Percentiles rank a stretch among this genome's conserved stretches.
phyloP scores from a whole-genome alignment of 108 stramenopile genomes.

The Mediolabrus comicus region DNA sequence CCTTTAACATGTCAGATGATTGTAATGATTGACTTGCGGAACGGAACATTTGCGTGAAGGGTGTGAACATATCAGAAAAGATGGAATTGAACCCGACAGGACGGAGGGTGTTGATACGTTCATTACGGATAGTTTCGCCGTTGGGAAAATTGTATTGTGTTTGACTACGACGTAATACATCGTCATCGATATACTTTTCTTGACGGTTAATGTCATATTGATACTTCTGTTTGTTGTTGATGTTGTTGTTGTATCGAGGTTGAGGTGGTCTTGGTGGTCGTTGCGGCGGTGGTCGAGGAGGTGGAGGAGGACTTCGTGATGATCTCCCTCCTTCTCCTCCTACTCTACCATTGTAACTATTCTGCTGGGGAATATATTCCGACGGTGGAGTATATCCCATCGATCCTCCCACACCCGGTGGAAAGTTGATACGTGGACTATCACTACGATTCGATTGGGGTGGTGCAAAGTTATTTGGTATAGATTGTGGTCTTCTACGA shows the following conservation, averaged over 20 bases:
- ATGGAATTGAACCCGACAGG: background rate
- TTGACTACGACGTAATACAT: background rate
- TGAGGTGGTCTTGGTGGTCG: background rate
- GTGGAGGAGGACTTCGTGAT: no score
- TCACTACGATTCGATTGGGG: background rate
- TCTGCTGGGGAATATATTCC: background rate
- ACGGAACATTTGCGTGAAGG: background rate
- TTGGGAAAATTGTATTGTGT: background rate
- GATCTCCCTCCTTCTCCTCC: no score
- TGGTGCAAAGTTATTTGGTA: background rate
- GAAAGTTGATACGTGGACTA: background rate
- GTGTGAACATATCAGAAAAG: background rate
- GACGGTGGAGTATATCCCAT: background rate
- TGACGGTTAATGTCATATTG: background rate
- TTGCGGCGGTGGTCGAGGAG: background rate
- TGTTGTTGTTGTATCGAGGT: background rate
- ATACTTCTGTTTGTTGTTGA: background rate
- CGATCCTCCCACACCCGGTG: background rate
- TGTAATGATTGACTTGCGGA: conserved; percentile 57
- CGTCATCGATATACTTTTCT: background rate
- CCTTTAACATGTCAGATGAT: conserved; percentile 57
- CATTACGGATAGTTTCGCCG: background rate
- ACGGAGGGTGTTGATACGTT: background rate
- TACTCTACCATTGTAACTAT: no score
- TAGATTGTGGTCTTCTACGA: background rate